These are phyloP conservation scores for Ophiocordyceps polyrhachis-furcata DNA, from an alignment of 2,329 filamentous ascomycete species.

Conservation along the genomic window DNA sequence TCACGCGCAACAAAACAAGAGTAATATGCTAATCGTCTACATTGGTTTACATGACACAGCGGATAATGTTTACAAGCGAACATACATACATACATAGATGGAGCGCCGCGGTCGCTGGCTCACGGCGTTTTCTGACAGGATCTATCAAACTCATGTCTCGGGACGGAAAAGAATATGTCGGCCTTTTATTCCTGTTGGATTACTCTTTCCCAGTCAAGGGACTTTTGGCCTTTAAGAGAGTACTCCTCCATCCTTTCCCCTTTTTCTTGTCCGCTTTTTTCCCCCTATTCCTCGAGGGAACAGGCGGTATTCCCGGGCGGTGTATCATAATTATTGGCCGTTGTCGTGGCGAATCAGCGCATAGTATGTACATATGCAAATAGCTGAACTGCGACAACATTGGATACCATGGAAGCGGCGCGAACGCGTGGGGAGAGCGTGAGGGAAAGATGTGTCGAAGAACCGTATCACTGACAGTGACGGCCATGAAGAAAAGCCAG, in stretches of 20 bases:
- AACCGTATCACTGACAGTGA: too few species aligned
- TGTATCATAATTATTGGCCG: background rate
- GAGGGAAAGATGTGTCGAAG: too few species aligned
- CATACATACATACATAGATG: conserved; percentile 6
- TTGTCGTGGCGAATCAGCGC: background rate
- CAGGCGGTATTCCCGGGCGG: background rate
- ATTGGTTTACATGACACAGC: conserved; percentile 4
- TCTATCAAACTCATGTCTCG: background rate
- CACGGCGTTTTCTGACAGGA: background rate
- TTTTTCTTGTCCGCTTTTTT: too few species aligned
- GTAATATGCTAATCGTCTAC: conserved; percentile 1
- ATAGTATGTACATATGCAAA: background rate
- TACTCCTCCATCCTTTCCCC: too few species aligned
- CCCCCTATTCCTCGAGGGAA: background rate
- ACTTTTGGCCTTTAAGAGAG: background rate
- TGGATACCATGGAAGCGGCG: background rate
- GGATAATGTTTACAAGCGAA: conserved; percentile 9
- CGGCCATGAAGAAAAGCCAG: too few species aligned
- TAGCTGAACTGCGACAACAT: background rate
- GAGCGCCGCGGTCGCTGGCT: background rate
- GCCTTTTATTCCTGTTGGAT: background rate
- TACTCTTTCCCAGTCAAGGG: background rate
- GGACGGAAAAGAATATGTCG: background rate
- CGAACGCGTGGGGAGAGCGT: background rate
- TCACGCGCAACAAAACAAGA: background rate